Evolutionary conservation across 2,329 filamentous ascomycete genomes (phyloP).

Genomic region (Amauroascus verrucosus): DNA sequence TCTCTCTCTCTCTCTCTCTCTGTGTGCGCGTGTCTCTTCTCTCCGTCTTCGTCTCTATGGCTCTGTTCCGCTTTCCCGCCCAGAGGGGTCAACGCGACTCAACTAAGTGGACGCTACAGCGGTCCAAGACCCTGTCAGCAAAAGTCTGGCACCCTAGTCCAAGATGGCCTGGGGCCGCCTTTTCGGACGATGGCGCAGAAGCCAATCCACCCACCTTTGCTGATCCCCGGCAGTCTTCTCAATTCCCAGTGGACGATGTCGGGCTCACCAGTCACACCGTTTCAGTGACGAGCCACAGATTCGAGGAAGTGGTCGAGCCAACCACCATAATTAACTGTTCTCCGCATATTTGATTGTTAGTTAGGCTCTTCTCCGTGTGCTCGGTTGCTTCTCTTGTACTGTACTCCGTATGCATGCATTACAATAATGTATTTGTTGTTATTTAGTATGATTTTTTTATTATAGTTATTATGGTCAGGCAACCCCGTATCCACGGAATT

Average conservation of each 20-base stretch:
- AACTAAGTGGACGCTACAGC: slow-evolving; percentile 5
- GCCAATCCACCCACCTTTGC: background rate
- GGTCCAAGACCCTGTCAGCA: slow-evolving; percentile 7
- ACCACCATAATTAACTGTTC: background rate
- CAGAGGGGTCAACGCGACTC: slow-evolving; percentile 3
- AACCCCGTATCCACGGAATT: too few relatives aligned
- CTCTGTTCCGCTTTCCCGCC: background rate
- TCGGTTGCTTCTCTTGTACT: too few relatives aligned
- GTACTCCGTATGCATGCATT: too few relatives aligned
- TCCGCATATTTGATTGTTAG: background rate
- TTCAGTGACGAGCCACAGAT: slow-evolving; percentile 4
- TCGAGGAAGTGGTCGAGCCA: background rate
- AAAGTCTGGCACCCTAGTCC: slow-evolving; percentile 5
- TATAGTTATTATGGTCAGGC: too few relatives aligned
- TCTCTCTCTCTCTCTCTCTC: too few relatives aligned
- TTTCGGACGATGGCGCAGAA: slow-evolving; percentile 11
- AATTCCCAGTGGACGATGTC: background rate
- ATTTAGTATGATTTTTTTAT: too few relatives aligned
- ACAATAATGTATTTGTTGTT: background rate
- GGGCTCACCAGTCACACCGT: slow-evolving; percentile 7
- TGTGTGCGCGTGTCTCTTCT: too few relatives aligned
- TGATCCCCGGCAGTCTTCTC: slow-evolving; percentile 8
- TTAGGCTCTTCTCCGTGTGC: too few relatives aligned
- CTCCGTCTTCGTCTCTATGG: background rate
- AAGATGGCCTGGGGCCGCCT: slow-evolving; percentile 10